These are phyloP conservation scores for Lactifluus pinguis DNA, from an alignment of 768 basidiomycete species.

Conservation along the genomic window DNA sequence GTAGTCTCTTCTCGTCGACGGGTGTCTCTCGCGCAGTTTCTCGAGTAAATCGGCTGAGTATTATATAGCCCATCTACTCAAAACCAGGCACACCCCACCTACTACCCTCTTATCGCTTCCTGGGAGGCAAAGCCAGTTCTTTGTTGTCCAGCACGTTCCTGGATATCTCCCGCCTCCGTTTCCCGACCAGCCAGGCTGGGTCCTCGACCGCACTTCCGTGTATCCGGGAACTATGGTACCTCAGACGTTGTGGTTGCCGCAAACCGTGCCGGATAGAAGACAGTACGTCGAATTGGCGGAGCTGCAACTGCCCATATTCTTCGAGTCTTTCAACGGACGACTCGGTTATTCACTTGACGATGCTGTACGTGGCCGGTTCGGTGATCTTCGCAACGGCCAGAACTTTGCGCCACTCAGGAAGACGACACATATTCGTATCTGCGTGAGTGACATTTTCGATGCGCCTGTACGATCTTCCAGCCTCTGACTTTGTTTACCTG, in stretches of 20 bases:
- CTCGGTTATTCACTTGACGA: conserved; percentile 7
- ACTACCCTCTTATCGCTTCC: neutral
- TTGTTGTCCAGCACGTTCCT: neutral
- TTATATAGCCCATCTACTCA: neutral
- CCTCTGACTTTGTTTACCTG: neutral
- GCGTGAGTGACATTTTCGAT: neutral
- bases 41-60: neutral
- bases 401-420: neutral
- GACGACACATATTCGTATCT: conserved; percentile 4
- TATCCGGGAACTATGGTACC: conserved; percentile 2
- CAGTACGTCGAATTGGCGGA: neutral
- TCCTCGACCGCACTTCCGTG: neutral
- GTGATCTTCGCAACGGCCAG: neutral
- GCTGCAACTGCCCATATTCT: conserved; percentile 11
- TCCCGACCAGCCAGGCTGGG: neutral
- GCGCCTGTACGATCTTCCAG: neutral
- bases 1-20: conserved; percentile 6
- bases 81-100: neutral
- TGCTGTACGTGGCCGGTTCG: neutral
- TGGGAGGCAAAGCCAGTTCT: neutral
- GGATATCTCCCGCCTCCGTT: neutral
- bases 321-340: neutral
- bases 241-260: conserved; percentile 6
- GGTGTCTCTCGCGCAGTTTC: conserved; percentile 1
- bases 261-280: neutral